phyloP scores from a whole-genome alignment of 2,329 filamentous ascomycete species.

The Aspergillus calidoustus region DNA sequence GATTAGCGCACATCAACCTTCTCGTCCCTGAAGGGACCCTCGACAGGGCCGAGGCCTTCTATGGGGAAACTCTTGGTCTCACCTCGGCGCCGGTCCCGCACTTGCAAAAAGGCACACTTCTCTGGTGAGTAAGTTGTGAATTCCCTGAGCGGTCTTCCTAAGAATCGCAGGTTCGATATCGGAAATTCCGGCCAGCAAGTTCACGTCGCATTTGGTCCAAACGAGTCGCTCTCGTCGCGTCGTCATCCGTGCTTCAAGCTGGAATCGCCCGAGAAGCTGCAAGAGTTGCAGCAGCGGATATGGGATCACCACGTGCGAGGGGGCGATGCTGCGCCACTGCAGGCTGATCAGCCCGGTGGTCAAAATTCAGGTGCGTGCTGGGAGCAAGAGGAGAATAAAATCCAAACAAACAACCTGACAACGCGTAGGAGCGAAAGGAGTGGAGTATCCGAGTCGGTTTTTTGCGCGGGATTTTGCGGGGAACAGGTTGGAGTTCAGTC shows the following conservation, averaged over 20 bases:
- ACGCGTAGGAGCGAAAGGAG: conserved; percentile 53
- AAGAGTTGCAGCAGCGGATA: conserved; percentile 53
- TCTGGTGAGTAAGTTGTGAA: conserved; percentile 53
- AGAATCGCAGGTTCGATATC: conserved; percentile 56
- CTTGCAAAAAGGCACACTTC: conserved; percentile 55
- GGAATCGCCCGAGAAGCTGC: conserved; percentile 52
- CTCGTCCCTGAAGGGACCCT: conserved; percentile 60
- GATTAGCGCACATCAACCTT: conserved; percentile 63
- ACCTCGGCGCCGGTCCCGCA: conserved; percentile 57
- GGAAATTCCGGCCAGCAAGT: conserved; percentile 58
- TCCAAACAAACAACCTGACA: neutral
- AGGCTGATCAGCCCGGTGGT: conserved; percentile 61
- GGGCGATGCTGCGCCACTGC: conserved; percentile 55
- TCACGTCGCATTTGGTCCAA: conserved; percentile 56
- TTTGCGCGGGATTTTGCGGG: conserved; percentile 65
- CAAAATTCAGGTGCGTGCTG: conserved; percentile 44
- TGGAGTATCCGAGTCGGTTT: conserved; percentile 65
- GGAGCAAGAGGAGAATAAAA: neutral
- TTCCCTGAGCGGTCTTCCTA: neutral
- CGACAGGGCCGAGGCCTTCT: conserved; percentile 58
- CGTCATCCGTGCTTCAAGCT: conserved; percentile 66
- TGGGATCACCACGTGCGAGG: conserved; percentile 58
- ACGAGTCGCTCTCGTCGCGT: conserved; percentile 48
- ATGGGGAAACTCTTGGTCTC: conserved; percentile 61
- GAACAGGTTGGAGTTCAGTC: conserved; percentile 59